These are phyloP conservation scores for Calamus simplicifolius DNA, from an alignment of 176 grass and related monocot species.

Conservation along the genomic window DNA sequence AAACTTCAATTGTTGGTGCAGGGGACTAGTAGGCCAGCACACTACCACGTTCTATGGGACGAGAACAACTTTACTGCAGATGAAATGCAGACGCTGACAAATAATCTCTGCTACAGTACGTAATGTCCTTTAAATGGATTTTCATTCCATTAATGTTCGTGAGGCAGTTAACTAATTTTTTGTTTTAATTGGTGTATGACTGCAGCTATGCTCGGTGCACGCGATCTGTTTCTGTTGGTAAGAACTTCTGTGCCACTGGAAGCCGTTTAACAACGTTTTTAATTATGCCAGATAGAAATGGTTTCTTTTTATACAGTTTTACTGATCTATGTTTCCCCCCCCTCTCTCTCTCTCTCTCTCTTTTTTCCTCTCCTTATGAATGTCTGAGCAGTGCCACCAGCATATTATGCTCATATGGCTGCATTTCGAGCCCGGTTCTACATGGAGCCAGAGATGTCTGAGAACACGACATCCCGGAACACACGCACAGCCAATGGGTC, in stretches of 20 bases:
- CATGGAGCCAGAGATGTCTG: conserved; percentile 70
- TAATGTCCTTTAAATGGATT: conserved; percentile 18
- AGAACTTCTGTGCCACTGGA: neutral
- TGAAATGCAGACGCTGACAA: conserved; percentile 98
- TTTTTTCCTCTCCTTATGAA: neutral
- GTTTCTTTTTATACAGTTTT: too few relatives aligned
- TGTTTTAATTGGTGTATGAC: neutral
- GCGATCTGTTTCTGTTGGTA: conserved; percentile 95
- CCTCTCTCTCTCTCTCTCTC: too few relatives aligned
- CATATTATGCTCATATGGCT: conserved; percentile 91
- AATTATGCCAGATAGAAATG: too few relatives aligned
- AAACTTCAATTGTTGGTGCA: conserved; percentile 9
- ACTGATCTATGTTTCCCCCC: neutral
- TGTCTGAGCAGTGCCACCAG: conserved; percentile 69
- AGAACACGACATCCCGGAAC: conserved; percentile 44
- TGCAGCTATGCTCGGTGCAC: conserved; percentile 96
- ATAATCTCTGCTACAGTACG: conserved; percentile 99
- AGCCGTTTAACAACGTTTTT: too few relatives aligned
- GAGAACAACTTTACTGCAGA: conserved; percentile 63
- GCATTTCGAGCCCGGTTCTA: conserved; percentile 96
- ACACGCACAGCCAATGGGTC: conserved; percentile 37
- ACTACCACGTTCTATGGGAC: conserved; percentile 67
- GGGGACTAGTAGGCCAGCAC: conserved; percentile 60
- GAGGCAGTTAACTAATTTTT: neutral
- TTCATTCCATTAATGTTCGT: too few relatives aligned